These are phyloP conservation scores for Arctium lappa DNA, from an alignment of 129 eudicot genomes.

Conservation along the genomic window DNA sequence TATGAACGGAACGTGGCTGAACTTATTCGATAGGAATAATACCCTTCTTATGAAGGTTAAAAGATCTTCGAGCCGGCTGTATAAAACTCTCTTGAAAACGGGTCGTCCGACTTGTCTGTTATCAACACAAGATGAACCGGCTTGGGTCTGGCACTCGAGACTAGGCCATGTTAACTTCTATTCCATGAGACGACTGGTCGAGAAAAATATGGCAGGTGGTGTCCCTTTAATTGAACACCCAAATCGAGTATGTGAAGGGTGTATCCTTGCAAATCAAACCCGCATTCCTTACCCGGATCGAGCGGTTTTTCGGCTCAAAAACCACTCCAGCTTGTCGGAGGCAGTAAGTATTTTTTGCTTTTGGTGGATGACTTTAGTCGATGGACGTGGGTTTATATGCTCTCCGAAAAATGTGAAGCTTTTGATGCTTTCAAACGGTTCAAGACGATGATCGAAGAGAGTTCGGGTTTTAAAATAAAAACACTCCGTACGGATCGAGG, in stretches of 20 bases:
- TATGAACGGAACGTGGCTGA: no score
- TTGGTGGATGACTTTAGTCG: neutral
- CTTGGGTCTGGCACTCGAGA: slow-evolving; percentile 2
- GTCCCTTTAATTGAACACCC: neutral
- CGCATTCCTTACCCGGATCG: neutral
- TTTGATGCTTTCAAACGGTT: no score
- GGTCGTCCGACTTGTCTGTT: no score
- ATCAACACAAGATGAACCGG: neutral
- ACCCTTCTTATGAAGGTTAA: no score
- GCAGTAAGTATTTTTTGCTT: slow-evolving; percentile 15
- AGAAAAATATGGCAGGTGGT: slow-evolving; percentile 8
- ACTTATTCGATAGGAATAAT: no score
- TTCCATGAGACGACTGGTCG: neutral
- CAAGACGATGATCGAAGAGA: no score
- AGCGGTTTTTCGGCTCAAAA: neutral
- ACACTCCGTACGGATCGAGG: neutral
- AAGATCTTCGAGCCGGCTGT: no score
- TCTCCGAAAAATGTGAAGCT: neutral
- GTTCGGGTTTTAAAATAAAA: neutral
- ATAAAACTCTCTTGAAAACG: no score
- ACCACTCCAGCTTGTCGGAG: neutral
- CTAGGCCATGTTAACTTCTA: neutral
- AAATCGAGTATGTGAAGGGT: neutral
- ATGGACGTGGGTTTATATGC: neutral
- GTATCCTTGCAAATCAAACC: neutral